Percentiles rank a stretch among this genome's conserved stretches.
Conservation (phyloP, 495 filamentous ascomycete genomes). For the Achaetomiella virescens region DNA sequence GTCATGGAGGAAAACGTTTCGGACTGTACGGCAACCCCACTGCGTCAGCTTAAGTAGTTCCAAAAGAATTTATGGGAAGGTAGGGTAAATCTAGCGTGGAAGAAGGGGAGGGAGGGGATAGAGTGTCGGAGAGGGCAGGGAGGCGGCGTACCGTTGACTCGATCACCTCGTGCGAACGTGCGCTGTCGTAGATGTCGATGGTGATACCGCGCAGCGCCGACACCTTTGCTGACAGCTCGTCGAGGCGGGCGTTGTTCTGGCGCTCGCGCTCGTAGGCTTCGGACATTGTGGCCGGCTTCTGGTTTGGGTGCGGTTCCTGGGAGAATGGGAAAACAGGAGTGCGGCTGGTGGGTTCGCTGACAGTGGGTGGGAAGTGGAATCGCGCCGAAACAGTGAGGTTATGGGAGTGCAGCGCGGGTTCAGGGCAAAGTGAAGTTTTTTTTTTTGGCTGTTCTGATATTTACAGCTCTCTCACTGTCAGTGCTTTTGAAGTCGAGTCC, state of each 20-base stretch:
- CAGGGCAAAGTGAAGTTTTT: too few relatives aligned
- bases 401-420: too few relatives aligned
- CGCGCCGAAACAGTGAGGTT: too few relatives aligned
- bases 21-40: slow-evolving; percentile 31
- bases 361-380: too few relatives aligned
- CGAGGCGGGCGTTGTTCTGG: slow-evolving; percentile 94
- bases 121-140: neutral
- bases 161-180: slow-evolving; percentile 76
- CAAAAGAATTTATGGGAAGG: too few relatives aligned
- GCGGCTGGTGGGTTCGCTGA: neutral
- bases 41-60: too few relatives aligned
- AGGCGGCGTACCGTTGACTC: slow-evolving; percentile 64
- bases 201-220: slow-evolving; percentile 90
- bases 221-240: slow-evolving; percentile 84
- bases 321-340: neutral
- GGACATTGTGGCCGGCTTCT: slow-evolving; percentile 54
- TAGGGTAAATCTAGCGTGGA: too few relatives aligned
- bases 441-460: too few relatives aligned
- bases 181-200: slow-evolving; percentile 96
- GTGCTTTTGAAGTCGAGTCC: too few relatives aligned
- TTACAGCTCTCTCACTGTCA: too few relatives aligned
- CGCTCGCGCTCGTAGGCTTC: slow-evolving; percentile 92
- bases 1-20: slow-evolving; percentile 56
- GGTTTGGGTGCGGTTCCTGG: slow-evolving; percentile 1
- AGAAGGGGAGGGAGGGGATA: neutral